Evolutionary conservation across 2,329 filamentous ascomycete genomes (phyloP), one percentile per base, ranked within the genome.

Genomic region (Myriosclerotinia duriaeana): DNA sequence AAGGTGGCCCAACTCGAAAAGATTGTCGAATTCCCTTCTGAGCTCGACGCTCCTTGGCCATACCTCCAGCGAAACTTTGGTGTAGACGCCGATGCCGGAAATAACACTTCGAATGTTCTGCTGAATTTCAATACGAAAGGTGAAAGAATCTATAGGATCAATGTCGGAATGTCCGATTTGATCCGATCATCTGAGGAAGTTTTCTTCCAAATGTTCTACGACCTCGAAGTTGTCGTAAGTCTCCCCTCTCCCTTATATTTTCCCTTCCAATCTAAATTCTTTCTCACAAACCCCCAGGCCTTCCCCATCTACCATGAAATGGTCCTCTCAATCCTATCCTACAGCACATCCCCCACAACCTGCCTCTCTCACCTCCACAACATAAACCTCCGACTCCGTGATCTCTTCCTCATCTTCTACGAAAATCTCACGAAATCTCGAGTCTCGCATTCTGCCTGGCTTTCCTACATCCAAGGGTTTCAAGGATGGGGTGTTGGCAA

Each of bases 191-290:
- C 64, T 1, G 54, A 65, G 12, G 64, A 65, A 42, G 54, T 65
- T 5, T 65, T 65, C 20, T 65, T 60, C 20, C 64, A 53, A 30
- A 65, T 65, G 64, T 65, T 60, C 12, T 60, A 65, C 48, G 64
- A 65, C 17, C 44, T 60, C 22, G 64, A 65, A 65, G 54, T 65
- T n/a, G 54, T 53, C 14, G 64, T 53, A 60, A 42, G 64, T 38
- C 3, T 8, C n/a, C 11, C 5, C n/a, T 2, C 1, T 11, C 38
- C 11, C 20, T 3, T 15, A 34, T 22, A 20, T 15, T 9, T 0
- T 4, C n/a, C 22, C 8, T 22, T 6, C 12, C 3, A 11, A 48
- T 38, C 8, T 14, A 5, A 12, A 2, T 30, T 8, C 17, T 1
- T 34, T 15, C 26, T 58, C 5, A 50, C 0, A 20, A 7, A 1